Evolutionary conservation across 1,284 basidiomycete genomes (phyloP).

Genomic region (Flammula alnicola): DNA sequence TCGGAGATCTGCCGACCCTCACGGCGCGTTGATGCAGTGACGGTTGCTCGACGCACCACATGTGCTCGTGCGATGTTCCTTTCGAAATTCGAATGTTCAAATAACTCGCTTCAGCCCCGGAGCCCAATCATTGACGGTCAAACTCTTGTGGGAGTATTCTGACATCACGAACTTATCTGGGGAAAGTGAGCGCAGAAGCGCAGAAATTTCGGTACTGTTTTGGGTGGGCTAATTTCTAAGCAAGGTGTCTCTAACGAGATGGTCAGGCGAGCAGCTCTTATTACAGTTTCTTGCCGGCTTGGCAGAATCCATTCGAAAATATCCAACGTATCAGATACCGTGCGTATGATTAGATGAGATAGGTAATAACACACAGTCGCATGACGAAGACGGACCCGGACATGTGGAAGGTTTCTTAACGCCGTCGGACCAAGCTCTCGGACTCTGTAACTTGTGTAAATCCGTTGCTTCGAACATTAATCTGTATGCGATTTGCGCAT

Average conservation of each 20-base stretch:
- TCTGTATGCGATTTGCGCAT: too few relatives aligned
- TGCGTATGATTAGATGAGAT: too few relatives aligned
- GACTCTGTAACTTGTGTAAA: too few relatives aligned
- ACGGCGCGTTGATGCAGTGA: slow-evolving; percentile 13
- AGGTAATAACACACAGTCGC: too few relatives aligned
- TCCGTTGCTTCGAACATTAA: too few relatives aligned
- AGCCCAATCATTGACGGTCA: not conserved
- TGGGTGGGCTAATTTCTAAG: not conserved
- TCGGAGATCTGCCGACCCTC: slow-evolving; percentile 6
- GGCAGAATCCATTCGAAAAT: too few relatives aligned
- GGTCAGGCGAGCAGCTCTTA: slow-evolving; percentile 4
- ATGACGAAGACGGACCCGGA: too few relatives aligned
- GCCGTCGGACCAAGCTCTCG: too few relatives aligned
- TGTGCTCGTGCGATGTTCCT: not conserved
- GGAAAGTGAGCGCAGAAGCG: slow-evolving; percentile 6
- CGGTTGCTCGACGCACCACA: slow-evolving; percentile 8
- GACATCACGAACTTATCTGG: too few relatives aligned
- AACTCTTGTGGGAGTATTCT: too few relatives aligned
- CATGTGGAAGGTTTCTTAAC: too few relatives aligned
- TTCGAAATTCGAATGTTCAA: not conserved
- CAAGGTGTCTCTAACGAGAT: slow-evolving; percentile 10
- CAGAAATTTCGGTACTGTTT: slow-evolving; percentile 20
- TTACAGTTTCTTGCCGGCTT: not conserved
- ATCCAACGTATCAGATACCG: too few relatives aligned
- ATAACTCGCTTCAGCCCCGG: not conserved